Percentiles rank a stretch among this genome's conserved stretches.
Evolutionary conservation across 306 rosid genomes (phyloP).

Genomic region (Glycine latifolia): DNA sequence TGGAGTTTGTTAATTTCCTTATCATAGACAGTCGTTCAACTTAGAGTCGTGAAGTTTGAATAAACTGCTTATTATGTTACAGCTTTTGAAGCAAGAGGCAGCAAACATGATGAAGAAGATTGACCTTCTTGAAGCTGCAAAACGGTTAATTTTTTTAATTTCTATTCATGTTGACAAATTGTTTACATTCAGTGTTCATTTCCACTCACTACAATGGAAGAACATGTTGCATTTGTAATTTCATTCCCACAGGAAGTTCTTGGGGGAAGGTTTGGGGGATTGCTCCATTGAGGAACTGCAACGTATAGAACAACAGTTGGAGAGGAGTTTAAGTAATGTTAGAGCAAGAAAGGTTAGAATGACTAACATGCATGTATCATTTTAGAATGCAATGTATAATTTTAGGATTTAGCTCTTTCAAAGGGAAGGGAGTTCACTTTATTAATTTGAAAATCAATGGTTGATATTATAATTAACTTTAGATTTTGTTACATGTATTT

Average conservation of each 20-base stretch:
- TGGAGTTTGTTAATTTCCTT: conserved; percentile 2
- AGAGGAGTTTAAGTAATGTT: conserved; percentile 64
- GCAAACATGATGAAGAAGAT: conserved; percentile 70
- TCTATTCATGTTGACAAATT: background rate
- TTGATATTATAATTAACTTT: no score
- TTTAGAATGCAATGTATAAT: no score
- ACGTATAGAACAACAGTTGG: conserved; percentile 71
- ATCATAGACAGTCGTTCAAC: background rate
- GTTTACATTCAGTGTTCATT: background rate
- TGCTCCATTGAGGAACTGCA: conserved; percentile 75
- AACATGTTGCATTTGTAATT: conserved; percentile 9
- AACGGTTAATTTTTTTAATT: conserved; percentile 58
- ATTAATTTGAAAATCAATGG: no score
- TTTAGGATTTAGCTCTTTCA: no score
- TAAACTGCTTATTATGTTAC: conserved; percentile 43
- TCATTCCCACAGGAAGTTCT: conserved; percentile 59
- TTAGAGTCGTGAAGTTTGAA: conserved; percentile 21
- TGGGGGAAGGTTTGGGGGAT: conserved; percentile 73
- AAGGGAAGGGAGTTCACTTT: no score
- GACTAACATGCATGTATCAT: background rate
- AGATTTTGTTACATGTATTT: no score
- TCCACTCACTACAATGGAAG: background rate
- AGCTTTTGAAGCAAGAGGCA: conserved; percentile 77
- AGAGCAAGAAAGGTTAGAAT: conserved; percentile 71
- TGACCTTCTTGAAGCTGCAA: conserved; percentile 75